phyloP scores from a whole-genome alignment of 2,329 filamentous ascomycete species.

The Trichoderma aggressivum region DNA sequence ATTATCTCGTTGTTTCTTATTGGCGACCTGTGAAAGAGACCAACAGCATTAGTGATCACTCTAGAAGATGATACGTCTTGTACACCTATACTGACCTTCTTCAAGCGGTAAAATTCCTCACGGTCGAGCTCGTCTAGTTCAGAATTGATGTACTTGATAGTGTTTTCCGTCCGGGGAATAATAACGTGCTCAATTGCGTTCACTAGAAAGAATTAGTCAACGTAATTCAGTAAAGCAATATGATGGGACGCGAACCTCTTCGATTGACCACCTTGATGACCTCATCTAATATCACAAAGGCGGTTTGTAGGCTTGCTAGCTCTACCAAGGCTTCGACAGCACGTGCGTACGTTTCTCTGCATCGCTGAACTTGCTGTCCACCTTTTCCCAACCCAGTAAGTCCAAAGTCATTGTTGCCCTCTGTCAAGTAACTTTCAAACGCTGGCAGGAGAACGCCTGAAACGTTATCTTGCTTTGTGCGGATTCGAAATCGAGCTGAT shows the following conservation, averaged over 20 bases:
- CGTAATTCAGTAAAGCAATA: constrained; percentile 21
- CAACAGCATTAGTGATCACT: not conserved
- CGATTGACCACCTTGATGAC: constrained; percentile 99
- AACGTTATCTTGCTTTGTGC: constrained; percentile 97
- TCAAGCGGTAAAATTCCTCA: constrained; percentile 96
- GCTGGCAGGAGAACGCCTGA: constrained; percentile 91
- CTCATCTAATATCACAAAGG: constrained; percentile 96
- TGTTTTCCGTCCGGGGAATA: constrained; percentile 96
- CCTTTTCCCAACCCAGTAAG: constrained; percentile 95
- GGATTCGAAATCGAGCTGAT: constrained; percentile 85
- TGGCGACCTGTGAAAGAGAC: constrained; percentile 55
- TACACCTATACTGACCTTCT: constrained; percentile 57
- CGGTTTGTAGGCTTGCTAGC: constrained; percentile 90
- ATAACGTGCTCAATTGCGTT: constrained; percentile 97
- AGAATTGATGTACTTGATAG: constrained; percentile 99
- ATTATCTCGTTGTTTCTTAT: constrained; percentile 76
- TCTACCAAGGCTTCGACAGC: constrained; percentile 96
- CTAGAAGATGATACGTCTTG: not conserved
- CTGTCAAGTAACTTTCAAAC: constrained; percentile 86
- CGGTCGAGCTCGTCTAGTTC: constrained; percentile 95
- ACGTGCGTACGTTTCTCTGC: constrained; percentile 90
- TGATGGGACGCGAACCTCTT: constrained; percentile 57
- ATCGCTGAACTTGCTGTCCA: constrained; percentile 93
- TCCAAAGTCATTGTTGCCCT: constrained; percentile 92
- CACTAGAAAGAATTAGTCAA: constrained; percentile 48